Percentiles rank a stretch among this genome's conserved stretches.
Evolutionary conservation across 257 asterid genomes (phyloP).

Genomic region (Thymus quinquecostatus): DNA sequence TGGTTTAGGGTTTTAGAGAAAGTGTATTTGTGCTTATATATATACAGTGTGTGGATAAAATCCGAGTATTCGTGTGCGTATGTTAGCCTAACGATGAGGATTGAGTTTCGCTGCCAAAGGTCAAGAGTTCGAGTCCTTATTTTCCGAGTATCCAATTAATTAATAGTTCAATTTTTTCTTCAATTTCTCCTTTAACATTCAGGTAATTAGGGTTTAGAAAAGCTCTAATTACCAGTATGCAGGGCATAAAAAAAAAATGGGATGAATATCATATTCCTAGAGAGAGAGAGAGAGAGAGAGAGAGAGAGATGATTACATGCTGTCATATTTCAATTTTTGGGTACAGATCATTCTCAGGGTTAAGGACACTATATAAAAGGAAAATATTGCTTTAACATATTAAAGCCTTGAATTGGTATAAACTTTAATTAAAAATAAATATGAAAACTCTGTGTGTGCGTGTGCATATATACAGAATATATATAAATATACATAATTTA

Average conservation of each 20-base stretch:
- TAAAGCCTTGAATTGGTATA: background rate
- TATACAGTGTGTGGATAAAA: too few species aligned
- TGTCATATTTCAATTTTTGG: background rate
- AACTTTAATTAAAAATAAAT: background rate
- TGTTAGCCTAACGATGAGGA: too few species aligned
- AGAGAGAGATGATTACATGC: background rate
- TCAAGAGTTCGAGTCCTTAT: too few species aligned
- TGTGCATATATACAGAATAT: background rate
- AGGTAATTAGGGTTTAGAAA: too few species aligned
- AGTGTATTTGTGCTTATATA: background rate
- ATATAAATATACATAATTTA: background rate
- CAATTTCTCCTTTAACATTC: too few species aligned
- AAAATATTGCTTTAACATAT: background rate
- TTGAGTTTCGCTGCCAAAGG: too few species aligned
- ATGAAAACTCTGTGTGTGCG: background rate
- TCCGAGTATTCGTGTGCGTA: too few species aligned
- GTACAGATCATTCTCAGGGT: constrained; percentile 3
- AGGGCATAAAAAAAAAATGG: too few species aligned
- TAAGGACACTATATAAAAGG: constrained; percentile 13
- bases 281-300: background rate
- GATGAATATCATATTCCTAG: too few species aligned
- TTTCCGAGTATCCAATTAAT: too few species aligned
- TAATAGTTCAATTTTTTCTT: too few species aligned
- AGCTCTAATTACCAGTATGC: too few species aligned
- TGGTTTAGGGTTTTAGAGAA: constrained; percentile 2